Evolutionary conservation across 2,329 filamentous ascomycete species (phyloP).

Genomic region (Camillea tinctor): DNA sequence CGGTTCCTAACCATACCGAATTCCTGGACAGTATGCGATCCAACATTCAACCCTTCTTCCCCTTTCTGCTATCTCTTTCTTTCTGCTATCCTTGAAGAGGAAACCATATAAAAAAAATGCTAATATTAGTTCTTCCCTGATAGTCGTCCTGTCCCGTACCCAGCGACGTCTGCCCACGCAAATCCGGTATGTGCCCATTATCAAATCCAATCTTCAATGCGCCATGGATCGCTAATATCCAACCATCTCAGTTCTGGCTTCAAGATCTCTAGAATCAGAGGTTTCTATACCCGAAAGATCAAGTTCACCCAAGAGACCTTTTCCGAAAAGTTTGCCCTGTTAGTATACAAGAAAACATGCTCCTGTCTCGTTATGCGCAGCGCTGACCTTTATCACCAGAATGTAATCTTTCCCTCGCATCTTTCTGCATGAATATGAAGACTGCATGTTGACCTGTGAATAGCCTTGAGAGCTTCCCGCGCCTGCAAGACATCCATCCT

Average conservation of each 20-base stretch:
- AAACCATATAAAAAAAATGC: neutral
- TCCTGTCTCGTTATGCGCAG: neutral
- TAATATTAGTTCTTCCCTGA: slow-evolving; percentile 3
- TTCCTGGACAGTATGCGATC: slow-evolving; percentile 71
- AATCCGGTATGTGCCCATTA: slow-evolving; percentile 59
- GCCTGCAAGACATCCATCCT: slow-evolving; percentile 90
- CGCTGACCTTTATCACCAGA: neutral
- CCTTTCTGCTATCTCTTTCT: neutral
- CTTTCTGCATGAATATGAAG: neutral
- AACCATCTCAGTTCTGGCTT: slow-evolving; percentile 63
- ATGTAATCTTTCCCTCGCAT: neutral
- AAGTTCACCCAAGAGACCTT: slow-evolving; percentile 98
- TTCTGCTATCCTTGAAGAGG: no score
- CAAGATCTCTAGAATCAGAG: slow-evolving; percentile 89
- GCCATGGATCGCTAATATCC: neutral
- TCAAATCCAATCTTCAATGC: neutral
- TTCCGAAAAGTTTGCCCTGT: slow-evolving; percentile 72
- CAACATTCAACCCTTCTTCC: slow-evolving; percentile 37
- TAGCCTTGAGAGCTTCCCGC: slow-evolving; percentile 90
- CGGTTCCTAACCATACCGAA: slow-evolving; percentile 88
- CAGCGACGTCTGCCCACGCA: slow-evolving; percentile 92
- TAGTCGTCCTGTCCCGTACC: slow-evolving; percentile 84
- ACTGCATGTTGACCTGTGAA: slow-evolving; percentile 34
- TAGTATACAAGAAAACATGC: no score
- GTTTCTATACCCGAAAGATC: slow-evolving; percentile 95